Evolutionary conservation across 2,329 filamentous ascomycete species (phyloP).

Genomic region (Hortaea werneckii): DNA sequence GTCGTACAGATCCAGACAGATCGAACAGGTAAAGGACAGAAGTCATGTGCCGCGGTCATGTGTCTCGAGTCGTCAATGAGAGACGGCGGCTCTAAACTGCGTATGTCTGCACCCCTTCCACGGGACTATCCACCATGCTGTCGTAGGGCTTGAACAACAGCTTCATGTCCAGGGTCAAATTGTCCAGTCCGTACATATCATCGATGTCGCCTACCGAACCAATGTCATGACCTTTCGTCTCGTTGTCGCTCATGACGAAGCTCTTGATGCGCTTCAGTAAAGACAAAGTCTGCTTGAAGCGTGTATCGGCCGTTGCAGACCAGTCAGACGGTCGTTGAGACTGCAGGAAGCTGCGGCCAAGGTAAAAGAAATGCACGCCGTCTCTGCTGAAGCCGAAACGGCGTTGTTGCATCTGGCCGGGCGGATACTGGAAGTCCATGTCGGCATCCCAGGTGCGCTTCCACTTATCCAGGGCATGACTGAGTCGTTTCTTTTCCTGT

Average conservation of each 20-base stretch:
- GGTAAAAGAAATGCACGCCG: slow-evolving; percentile 63
- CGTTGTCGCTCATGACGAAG: slow-evolving; percentile 54
- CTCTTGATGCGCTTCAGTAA: slow-evolving; percentile 50
- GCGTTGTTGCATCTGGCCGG: slow-evolving; percentile 39
- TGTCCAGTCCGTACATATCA: slow-evolving; percentile 51
- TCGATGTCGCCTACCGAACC: slow-evolving; percentile 61
- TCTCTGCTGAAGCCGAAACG: slow-evolving; percentile 63
- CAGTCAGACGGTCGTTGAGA: slow-evolving; percentile 39
- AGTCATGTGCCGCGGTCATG: not conserved
- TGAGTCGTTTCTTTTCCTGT: slow-evolving; percentile 37
- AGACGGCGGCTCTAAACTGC: not conserved
- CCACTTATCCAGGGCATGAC: slow-evolving; percentile 57
- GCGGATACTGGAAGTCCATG: slow-evolving; percentile 57
- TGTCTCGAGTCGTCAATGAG: not conserved
- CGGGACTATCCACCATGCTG: slow-evolving; percentile 23
- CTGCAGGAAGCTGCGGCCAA: slow-evolving; percentile 56
- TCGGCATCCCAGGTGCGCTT: slow-evolving; percentile 63
- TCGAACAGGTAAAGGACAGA: not conserved
- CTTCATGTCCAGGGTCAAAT: slow-evolving; percentile 62
- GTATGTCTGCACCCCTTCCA: slow-evolving; percentile 21
- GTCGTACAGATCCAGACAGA: not conserved
- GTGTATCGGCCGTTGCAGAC: slow-evolving; percentile 45
- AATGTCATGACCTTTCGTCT: slow-evolving; percentile 54
- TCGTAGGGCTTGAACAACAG: slow-evolving; percentile 55
- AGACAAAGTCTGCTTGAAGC: slow-evolving; percentile 51